Evolutionary conservation across 2,329 filamentous ascomycete genomes (phyloP).

Genomic region (Ambrosiella cleistominuta): DNA sequence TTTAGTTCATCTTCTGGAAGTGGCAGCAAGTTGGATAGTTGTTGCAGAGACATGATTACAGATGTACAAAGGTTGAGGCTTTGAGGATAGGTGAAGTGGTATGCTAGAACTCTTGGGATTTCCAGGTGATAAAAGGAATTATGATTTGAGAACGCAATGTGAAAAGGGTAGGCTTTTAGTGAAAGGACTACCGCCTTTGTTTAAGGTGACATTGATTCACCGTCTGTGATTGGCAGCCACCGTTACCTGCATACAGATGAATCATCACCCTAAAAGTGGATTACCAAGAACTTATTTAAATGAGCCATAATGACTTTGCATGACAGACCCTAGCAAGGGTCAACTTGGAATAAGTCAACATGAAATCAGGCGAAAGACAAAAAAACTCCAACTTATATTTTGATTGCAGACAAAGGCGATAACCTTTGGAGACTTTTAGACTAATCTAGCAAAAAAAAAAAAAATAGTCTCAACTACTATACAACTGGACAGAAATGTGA

Average conservation of each 20-base stretch:
- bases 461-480: neutral
- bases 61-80: neutral
- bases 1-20: slow-evolving; percentile 70
- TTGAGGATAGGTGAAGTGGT: neutral
- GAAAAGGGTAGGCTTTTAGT: no score
- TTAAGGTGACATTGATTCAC: no score
- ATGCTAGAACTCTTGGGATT: no score
- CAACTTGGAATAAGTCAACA: neutral
- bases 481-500: neutral
- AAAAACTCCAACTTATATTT: neutral
- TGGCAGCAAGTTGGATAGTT: slow-evolving; percentile 64
- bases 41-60: slow-evolving; percentile 36
- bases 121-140: no score
- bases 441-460: neutral
- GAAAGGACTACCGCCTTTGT: no score
- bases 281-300: neutral
- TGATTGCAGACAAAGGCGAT: neutral
- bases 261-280: neutral
- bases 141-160: no score
- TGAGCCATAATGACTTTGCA: slow-evolving; percentile 8
- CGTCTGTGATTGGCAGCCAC: no score
- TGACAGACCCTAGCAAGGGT: no score
- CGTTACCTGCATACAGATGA: no score
- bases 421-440: neutral
- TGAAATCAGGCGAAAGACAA: neutral